Evolutionary conservation across 75 land plant species (phyloP), one percentile per base, ranked within the genome.

Genomic region (Selaginella moellendorffii): DNA sequence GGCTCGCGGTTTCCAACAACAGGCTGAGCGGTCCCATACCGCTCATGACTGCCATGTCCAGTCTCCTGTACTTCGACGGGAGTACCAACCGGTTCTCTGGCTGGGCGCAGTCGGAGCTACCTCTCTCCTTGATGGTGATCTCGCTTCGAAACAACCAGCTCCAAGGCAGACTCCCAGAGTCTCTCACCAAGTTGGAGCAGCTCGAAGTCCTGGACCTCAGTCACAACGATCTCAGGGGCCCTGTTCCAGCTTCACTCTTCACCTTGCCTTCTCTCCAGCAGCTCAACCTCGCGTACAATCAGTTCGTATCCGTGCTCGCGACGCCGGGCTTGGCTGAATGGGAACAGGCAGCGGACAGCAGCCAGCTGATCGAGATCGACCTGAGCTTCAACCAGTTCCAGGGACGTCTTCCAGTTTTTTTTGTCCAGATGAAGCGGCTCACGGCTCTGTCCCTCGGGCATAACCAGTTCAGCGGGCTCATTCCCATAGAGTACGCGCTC

Each of bases 391-490:
- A 68, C 31, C 54, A 42, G 21, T 24, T 84, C 0, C 58, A 19
- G 21, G 87, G 87, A 1, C 26, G 65, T 1, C 67, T 84, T 22
- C 87, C 87, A 0, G 27, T 1, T 19, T 81, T 81, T 67, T n/a
- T 81, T 65, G 82, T 74, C 0, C 22, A 63, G 20, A 84, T 84
- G 80, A 78, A 81, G 24, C 5, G 46, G 46, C 14, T 36, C 10
- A 36, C 46, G 46, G 46, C 46, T 36, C 46, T 36, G 10, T 36
- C 46, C 46, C 46, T 36, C 46, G 46, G 46, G 46, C 46, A 36
- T 36, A 36, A 36, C 46, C 46, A 36, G 46, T 36, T 36, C 46
- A 36, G 5, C 10, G 46, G 46, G 14, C 46, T 36, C 14, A 36
- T 36, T 0, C 87, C 86, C 1, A 27, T 29, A n/a, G 2, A 20